Evolutionary conservation across 768 basidiomycete genomes (phyloP), one percentile per base, ranked within the genome.

Genomic region (Pulveroboletus sp.): DNA sequence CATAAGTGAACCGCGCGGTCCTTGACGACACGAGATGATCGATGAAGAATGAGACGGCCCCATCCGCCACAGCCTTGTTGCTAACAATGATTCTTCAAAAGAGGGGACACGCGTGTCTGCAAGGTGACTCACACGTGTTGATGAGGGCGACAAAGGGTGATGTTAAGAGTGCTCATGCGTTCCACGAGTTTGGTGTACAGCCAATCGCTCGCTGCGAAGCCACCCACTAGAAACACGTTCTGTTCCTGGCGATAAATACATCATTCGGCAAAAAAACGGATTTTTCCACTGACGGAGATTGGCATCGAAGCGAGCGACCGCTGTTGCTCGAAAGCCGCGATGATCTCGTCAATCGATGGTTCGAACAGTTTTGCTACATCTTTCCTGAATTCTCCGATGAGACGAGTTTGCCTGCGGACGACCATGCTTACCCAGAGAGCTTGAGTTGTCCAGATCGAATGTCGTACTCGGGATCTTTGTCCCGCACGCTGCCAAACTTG

Each of bases 401-500:
- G 22, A 79, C 73, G n/a, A 70, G 69, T 51, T 71, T 23, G 32
- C 29, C 2, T 7, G 7, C 32, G 59, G 17, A 63, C 63, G 10
- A 75, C 51, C 5, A 30, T 37, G 17, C 69, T 12, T 30, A 71
- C 71, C 71, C 71, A 8, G 63, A 43, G 6, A 75, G 41, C 32
- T 62, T 66, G n/a, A 74, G 56, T 41, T 70, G 67, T 1, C 73
- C 73, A 14, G 61, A 61, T 16, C 63, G 59, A 23, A 75, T 71
- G 9, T 67, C 68, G 38, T 64, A 61, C 32, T 63, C 54, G 0
- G 58, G 60, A 41, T 76, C 73, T 32, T 60, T 67, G 54, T 70
- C 68, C 6, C 67, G 55, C 23, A 59, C 49, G 1, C 57, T 60
- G 14, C 75, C 73, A 29, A 76, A 72, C 34, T 58, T 73, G 40